A percentile compares a stretch with the other conserved stretches of the same genome.
phyloP scores from a whole-genome alignment of 179 eudicot species.

The Actinidia chinensis region DNA sequence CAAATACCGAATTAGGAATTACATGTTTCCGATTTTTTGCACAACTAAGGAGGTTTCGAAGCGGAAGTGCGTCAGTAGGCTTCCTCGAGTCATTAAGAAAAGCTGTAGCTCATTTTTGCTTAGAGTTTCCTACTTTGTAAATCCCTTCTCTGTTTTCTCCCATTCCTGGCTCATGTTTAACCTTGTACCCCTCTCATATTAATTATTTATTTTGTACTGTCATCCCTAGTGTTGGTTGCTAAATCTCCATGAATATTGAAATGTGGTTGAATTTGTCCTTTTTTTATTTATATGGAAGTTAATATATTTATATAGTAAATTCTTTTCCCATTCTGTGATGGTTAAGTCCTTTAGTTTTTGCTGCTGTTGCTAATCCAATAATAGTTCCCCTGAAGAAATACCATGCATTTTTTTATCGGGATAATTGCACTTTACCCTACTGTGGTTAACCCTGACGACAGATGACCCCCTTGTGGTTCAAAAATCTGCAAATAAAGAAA shows the following conservation, averaged over 20 bases:
- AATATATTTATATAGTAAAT: not conserved
- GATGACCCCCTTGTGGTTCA: too few relatives aligned
- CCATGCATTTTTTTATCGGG: too few relatives aligned
- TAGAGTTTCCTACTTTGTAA: not conserved
- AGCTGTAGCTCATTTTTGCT: slow-evolving; percentile 9
- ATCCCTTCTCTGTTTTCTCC: not conserved
- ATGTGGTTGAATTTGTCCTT: slow-evolving; percentile 9
- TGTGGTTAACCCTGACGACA: too few relatives aligned
- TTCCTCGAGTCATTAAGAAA: not conserved
- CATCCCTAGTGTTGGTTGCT: not conserved
- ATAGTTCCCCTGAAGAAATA: too few relatives aligned
- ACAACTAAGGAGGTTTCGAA: not conserved
- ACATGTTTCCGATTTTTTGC: not conserved
- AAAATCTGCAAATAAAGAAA: too few relatives aligned
- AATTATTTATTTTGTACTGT: not conserved
- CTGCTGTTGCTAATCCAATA: too few relatives aligned
- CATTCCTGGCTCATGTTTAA: not conserved
- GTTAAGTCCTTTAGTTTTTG: too few relatives aligned
- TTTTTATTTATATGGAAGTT: not conserved
- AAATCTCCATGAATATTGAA: not conserved
- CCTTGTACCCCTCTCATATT: not conserved
- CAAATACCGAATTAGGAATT: not conserved
- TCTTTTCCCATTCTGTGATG: not conserved
- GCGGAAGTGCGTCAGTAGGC: not conserved
- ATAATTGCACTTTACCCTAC: too few relatives aligned